These are phyloP conservation scores for Gonium pectorale DNA, from an alignment of 139 green algal genomes.

Conservation along the genomic window DNA sequence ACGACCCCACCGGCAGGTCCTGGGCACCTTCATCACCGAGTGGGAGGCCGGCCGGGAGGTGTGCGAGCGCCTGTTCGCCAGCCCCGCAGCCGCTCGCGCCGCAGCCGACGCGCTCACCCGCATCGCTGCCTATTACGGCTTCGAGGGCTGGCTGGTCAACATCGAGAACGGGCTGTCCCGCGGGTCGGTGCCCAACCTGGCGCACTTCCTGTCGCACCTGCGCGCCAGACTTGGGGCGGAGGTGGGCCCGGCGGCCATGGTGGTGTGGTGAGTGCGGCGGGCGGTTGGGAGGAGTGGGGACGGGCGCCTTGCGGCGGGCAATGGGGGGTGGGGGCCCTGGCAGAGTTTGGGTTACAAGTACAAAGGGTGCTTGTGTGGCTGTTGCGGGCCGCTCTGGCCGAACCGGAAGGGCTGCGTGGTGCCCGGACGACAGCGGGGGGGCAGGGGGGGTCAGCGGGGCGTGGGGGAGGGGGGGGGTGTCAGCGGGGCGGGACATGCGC, in stretches of 20 bases:
- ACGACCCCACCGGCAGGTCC: slow-evolving; percentile 28
- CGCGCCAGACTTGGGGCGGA: slow-evolving; percentile 45
- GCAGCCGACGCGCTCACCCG: slow-evolving; percentile 70
- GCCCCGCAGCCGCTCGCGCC: slow-evolving; percentile 16
- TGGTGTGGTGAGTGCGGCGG: slow-evolving; percentile 54
- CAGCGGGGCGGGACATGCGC: too few relatives aligned
- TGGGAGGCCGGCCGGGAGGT: slow-evolving; percentile 63
- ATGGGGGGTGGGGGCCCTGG: too few relatives aligned
- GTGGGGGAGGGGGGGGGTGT: too few relatives aligned
- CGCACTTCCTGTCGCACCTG: slow-evolving; percentile 73
- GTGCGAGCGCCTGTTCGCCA: slow-evolving; percentile 67
- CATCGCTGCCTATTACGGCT: slow-evolving; percentile 74
- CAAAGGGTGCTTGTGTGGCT: too few relatives aligned
- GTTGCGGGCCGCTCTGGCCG: too few relatives aligned
- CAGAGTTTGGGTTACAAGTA: too few relatives aligned
- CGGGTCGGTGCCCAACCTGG: slow-evolving; percentile 54
- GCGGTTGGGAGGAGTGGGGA: background rate
- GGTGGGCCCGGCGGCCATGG: slow-evolving; percentile 37
- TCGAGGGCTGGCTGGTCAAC: slow-evolving; percentile 94
- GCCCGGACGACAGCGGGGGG: too few relatives aligned
- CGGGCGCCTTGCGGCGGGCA: too few relatives aligned
- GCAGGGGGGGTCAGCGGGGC: too few relatives aligned
- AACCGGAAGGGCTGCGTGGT: too few relatives aligned
- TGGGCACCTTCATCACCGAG: slow-evolving; percentile 69
- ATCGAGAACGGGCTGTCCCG: slow-evolving; percentile 81